Evolutionary conservation across 306 rosid genomes (phyloP).

Genomic region (Pueraria montana): DNA sequence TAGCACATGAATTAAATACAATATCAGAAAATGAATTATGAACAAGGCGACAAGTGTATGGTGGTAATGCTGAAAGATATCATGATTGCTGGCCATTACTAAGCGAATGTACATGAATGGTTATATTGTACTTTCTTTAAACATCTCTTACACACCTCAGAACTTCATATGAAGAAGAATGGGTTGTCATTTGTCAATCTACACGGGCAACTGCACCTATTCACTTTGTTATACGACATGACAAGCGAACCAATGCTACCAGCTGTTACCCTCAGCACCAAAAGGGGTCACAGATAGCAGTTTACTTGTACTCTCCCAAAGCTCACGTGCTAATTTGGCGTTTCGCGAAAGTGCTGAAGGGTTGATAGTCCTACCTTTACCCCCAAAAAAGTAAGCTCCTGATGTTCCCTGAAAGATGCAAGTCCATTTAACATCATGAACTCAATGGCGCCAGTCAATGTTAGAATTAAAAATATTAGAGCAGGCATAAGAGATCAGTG

Average conservation of each 20-base stretch:
- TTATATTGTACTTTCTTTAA: background rate
- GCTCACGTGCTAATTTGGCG: conserved; percentile 67
- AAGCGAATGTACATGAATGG: background rate
- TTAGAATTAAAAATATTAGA: background rate
- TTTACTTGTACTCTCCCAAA: conserved; percentile 75
- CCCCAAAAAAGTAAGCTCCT: conserved; percentile 84
- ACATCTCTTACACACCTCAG: background rate
- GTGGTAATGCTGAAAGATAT: background rate
- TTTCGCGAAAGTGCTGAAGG: conserved; percentile 69
- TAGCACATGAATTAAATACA: background rate
- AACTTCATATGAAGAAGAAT: conserved; percentile 9
- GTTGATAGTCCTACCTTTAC: conserved; percentile 67
- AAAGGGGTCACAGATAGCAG: conserved; percentile 65
- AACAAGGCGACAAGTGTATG: background rate
- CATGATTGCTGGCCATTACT: background rate
- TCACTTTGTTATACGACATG: conserved; percentile 16
- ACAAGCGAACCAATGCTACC: conserved; percentile 36
- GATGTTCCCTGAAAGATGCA: conserved; percentile 70
- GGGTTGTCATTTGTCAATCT: conserved; percentile 34
- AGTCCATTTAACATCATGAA: conserved; percentile 27
- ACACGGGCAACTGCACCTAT: conserved; percentile 23
- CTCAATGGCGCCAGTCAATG: conserved; percentile 18
- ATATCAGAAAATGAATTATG: background rate
- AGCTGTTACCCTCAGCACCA: conserved; percentile 46
- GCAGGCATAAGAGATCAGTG: background rate